Evolutionary conservation across 192 early-diverging fungal species (phyloP).

Genomic region (Backusella australiensis): DNA sequence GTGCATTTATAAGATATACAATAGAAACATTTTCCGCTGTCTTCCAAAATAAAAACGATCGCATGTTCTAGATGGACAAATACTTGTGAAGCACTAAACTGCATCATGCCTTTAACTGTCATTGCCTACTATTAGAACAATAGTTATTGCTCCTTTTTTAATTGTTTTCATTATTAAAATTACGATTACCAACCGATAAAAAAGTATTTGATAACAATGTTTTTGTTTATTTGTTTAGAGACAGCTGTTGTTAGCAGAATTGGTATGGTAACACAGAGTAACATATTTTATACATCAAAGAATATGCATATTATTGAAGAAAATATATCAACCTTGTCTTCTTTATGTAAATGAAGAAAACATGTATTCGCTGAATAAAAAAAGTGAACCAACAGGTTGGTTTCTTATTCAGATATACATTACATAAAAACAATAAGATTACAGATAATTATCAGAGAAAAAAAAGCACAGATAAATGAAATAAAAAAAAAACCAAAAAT

Average conservation of each 20-base stretch:
- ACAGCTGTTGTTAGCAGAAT: background rate
- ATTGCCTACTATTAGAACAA: background rate
- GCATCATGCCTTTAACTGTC: background rate
- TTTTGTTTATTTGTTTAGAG: background rate
- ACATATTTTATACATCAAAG: background rate
- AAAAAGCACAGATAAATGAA: background rate
- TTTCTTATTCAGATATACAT: background rate
- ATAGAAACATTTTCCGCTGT: background rate
- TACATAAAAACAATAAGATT: background rate
- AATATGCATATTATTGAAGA: background rate
- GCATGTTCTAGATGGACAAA: background rate
- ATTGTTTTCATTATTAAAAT: background rate
- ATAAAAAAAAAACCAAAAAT: background rate
- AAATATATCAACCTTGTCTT: background rate
- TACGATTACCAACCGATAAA: background rate
- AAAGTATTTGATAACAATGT: background rate
- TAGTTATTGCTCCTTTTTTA: background rate
- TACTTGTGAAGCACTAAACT: background rate
- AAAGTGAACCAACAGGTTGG: background rate
- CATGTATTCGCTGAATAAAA: background rate
- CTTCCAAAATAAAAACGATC: background rate
- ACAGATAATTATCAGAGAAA: background rate
- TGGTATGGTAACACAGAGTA: background rate
- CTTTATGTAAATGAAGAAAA: background rate
- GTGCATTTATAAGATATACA: background rate